Base-by-base conservation (phyloP, 148 eudicot genomes). In the Nyssa sinensis region DNA sequence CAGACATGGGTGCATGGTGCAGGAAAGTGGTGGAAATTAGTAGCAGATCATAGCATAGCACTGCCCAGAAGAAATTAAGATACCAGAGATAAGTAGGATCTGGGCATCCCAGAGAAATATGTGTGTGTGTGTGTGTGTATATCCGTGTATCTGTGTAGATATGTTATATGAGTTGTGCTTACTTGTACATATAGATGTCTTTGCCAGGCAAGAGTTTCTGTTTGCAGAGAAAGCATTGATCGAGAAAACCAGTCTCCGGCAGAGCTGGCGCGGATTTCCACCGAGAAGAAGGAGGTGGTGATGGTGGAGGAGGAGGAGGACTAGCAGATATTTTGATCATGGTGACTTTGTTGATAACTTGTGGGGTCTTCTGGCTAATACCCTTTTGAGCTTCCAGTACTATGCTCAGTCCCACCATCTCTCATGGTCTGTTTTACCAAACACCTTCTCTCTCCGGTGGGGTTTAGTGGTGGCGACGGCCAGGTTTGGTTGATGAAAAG, bases 101-200 rank as follows among this genome's bases (percentile, higher is more conserved):
- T n/a, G n/a, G n/a, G n/a, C n/a, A n/a, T n/a, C n/a, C n/a, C n/a
- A n/a, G n/a, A n/a, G n/a, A n/a, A n/a, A n/a, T n/a, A n/a, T n/a
- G n/a, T n/a, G n/a, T n/a, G n/a, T n/a, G n/a, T n/a, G n/a, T n/a
- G n/a, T n/a, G n/a, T n/a, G n/a, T n/a, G n/a, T n/a, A n/a, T n/a
- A n/a, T n/a, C n/a, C n/a, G n/a, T n/a, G n/a, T n/a, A n/a, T n/a
- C n/a, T n/a, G n/a, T n/a, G n/a, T n/a, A n/a, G n/a, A n/a, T n/a
- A n/a, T n/a, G n/a, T n/a, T n/a, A n/a, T n/a, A n/a, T n/a, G n/a
- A n/a, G n/a, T n/a, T n/a, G n/a, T n/a, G n/a, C 85, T 76, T 86
- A 86, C 89, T 83, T 81, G 84, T 86, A 86, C 86, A 86, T 86
- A 77, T 86, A 86, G 79, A 86, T 84, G 67, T 86, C 89, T 76